A percentile compares a stretch with the other conserved stretches of the same genome.
These are phyloP conservation scores for Ustilago cynodontis DNA, from an alignment of 1,284 basidiomycete species.

Conservation along the genomic window DNA sequence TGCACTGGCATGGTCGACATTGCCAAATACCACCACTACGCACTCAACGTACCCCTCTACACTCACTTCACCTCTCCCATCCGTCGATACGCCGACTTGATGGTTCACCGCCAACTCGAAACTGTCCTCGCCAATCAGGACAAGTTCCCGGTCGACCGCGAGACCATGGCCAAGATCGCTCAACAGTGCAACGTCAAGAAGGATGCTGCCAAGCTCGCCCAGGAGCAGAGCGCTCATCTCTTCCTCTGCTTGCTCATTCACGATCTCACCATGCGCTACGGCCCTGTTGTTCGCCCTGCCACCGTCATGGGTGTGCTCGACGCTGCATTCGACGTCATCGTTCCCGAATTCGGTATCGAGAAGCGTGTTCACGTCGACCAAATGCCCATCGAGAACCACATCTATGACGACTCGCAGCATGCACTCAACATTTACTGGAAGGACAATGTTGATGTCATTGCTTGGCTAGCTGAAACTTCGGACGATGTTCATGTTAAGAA, in stretches of 20 bases:
- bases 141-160: conserved; percentile 96
- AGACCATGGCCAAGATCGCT: conserved; percentile 95
- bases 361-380: conserved; percentile 98
- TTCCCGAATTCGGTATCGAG: conserved; percentile 95
- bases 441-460: conserved; percentile 81
- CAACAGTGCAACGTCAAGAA: conserved; percentile 81
- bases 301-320: conserved; percentile 93
- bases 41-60: conserved; percentile 90
- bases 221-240: conserved; percentile 95
- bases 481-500: conserved; percentile 73
- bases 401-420: conserved; percentile 91
- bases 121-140: conserved; percentile 79
- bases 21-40: conserved; percentile 94
- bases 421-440: conserved; percentile 84
- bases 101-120: conserved; percentile 96
- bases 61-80: conserved; percentile 86
- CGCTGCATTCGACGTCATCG: conserved; percentile 92
- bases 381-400: conserved; percentile 88
- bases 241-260: conserved; percentile 93
- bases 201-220: conserved; percentile 88
- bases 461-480: conserved; percentile 90
- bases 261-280: conserved; percentile 92
- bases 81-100: conserved; percentile 83
- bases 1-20: conserved; percentile 99
- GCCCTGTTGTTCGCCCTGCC: conserved; percentile 87